Evolutionary conservation across 2,329 filamentous ascomycete species (phyloP).

Genomic region (Colletotrichum cereale): DNA sequence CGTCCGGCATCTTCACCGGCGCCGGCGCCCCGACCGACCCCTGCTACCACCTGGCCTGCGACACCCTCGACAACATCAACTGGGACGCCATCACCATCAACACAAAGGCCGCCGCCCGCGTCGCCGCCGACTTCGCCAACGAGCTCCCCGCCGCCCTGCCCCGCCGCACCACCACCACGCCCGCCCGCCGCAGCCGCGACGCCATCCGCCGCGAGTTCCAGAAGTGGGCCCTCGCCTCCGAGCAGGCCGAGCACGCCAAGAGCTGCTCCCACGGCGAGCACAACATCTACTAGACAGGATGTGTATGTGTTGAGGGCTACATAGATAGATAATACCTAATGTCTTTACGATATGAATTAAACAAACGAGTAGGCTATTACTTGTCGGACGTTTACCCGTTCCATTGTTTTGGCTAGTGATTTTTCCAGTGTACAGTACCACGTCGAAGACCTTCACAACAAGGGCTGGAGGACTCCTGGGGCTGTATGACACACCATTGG

Average conservation of each 20-base stretch:
- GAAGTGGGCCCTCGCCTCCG: conserved; percentile 40
- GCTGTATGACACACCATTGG: no score
- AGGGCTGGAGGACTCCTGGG: no score
- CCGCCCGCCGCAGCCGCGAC: conserved; percentile 37
- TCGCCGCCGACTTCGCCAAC: conserved; percentile 55
- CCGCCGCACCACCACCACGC: conserved; percentile 46
- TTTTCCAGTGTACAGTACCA: no score
- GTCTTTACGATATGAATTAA: background rate
- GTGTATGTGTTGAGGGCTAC: background rate
- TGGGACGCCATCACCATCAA: conserved; percentile 55
- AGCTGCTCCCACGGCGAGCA: conserved; percentile 38
- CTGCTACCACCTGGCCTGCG: conserved; percentile 57
- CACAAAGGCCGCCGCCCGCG: conserved; percentile 62
- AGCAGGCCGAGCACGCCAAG: conserved; percentile 39
- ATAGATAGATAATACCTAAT: conserved; percentile 10
- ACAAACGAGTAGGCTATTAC: background rate
- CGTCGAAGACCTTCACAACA: no score
- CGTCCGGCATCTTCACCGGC: conserved; percentile 56
- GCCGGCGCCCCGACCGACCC: conserved; percentile 51
- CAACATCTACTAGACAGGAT: conserved; percentile 6
- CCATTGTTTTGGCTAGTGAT: background rate
- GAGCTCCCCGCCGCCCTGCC: conserved; percentile 51
- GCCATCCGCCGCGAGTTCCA: conserved; percentile 42
- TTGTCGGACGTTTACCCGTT: background rate
- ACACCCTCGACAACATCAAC: conserved; percentile 56